Evolutionary conservation across 805 yeast species (phyloP), one percentile per base, ranked within the genome.

Genomic region (Ogataea chonburiensis): DNA sequence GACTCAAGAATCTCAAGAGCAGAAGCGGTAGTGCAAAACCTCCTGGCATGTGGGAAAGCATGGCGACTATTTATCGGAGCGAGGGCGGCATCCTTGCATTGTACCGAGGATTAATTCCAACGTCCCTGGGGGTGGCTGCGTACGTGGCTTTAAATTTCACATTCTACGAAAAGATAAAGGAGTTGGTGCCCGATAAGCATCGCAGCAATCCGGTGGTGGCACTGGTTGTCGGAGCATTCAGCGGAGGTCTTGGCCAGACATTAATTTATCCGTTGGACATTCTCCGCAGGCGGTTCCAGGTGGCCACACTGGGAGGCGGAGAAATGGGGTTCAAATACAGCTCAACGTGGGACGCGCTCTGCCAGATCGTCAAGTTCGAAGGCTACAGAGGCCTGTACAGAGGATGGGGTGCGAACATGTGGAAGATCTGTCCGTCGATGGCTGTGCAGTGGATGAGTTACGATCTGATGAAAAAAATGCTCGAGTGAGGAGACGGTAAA

Each of bases 81-180:
- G 98, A 91, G 62, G 98, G 98, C 23, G 96, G 96, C 0, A 16
- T 86, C 7, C 43, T 55, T 2, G 95, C 88, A 0, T 66, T 91
- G 11, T 91, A 86, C 56, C 70, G 89, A 34, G 98, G 98, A 3
- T 68, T 89, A 9, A 67, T 81, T 43, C 96, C 98, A n/a, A 91
- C 98, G 0, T 77, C 89, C 1, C 63, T 86, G 39, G 97, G 98
- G 2, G 96, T 93, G 14, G 97, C 96, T 1, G 97, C 98, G 1
- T 93, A 89, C 55, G 96, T 87, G 20, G 96, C 96, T 4, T 73
- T 91, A 34, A 91, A 89, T 61, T 91, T 91, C 57, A 82, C 96
- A 2, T 78, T 87, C 29, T 91, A 89, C 66, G 98, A 93, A 55
- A 78, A 75, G 43, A 55, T 88, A 46, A 77, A 88, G 44, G 93